Conservation (phyloP, 2,329 filamentous ascomycete species). For the Corynespora cassiicola region DNA sequence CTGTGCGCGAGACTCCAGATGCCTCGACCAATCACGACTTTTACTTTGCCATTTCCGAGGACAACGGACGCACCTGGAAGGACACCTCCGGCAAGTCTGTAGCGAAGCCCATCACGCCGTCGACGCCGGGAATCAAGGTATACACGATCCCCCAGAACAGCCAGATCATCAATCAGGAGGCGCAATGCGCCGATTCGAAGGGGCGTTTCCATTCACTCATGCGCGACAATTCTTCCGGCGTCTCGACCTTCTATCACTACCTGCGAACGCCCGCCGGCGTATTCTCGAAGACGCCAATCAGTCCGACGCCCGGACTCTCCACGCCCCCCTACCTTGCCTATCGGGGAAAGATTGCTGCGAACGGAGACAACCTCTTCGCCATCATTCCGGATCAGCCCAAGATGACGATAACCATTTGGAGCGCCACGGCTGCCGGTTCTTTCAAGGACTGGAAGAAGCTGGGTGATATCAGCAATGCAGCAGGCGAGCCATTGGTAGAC, state of each 20-base stretch:
- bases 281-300: slow-evolving; percentile 40
- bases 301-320: slow-evolving; percentile 32
- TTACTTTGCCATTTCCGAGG: slow-evolving; percentile 57
- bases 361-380: slow-evolving; percentile 34
- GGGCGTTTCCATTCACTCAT: slow-evolving; percentile 60
- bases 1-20: slow-evolving; percentile 57
- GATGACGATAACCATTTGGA: slow-evolving; percentile 34
- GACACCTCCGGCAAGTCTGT: slow-evolving; percentile 47
- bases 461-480: slow-evolving; percentile 35
- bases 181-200: slow-evolving; percentile 53
- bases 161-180: slow-evolving; percentile 60
- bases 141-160: slow-evolving; percentile 54
- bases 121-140: slow-evolving; percentile 50
- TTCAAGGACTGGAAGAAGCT: slow-evolving; percentile 40
- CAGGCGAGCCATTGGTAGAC: slow-evolving; percentile 39
- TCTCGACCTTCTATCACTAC: slow-evolving; percentile 40
- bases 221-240: slow-evolving; percentile 47
- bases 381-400: slow-evolving; percentile 39
- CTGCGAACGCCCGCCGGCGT: slow-evolving; percentile 31
- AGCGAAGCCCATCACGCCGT: slow-evolving; percentile 51
- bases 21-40: slow-evolving; percentile 59
- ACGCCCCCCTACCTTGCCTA: slow-evolving; percentile 40
- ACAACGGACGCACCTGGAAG: slow-evolving; percentile 53
- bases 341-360: slow-evolving; percentile 36
- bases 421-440: slow-evolving; percentile 30